A percentile compares a stretch with the other conserved stretches of the same genome.
phyloP scores from a whole-genome alignment of 106 monocot species.

The Xerophyta viscosa region DNA sequence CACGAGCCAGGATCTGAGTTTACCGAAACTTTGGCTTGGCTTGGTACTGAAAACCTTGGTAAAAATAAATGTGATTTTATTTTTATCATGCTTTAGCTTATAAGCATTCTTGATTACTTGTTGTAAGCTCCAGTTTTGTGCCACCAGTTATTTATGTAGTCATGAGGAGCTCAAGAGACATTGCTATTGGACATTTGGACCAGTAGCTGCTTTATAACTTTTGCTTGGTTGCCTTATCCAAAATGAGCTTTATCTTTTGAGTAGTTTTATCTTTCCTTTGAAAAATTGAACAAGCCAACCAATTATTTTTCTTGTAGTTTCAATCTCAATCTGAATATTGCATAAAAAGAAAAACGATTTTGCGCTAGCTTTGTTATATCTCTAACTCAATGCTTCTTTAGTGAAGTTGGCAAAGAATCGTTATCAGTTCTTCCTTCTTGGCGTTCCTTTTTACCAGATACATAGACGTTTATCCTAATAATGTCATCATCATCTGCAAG shows the following conservation, averaged over 20 bases:
- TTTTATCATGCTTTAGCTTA: background rate
- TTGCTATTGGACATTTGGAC: conserved; percentile 68
- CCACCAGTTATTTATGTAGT: conserved; percentile 49
- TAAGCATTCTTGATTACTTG: background rate
- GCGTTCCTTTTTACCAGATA: conserved; percentile 58
- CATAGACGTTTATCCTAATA: too few relatives aligned
- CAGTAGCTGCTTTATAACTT: conserved; percentile 56
- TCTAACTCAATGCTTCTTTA: conserved; percentile 12
- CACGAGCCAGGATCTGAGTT: too few relatives aligned
- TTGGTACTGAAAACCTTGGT: too few relatives aligned
- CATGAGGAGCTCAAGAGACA: conserved; percentile 70
- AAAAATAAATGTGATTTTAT: too few relatives aligned
- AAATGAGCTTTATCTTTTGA: conserved; percentile 32
- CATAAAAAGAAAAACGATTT: too few relatives aligned
- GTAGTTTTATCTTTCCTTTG: too few relatives aligned
- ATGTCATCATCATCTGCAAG: too few relatives aligned
- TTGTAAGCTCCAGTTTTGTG: conserved; percentile 56
- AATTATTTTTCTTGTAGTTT: too few relatives aligned
- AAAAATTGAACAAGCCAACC: too few relatives aligned
- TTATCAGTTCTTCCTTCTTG: conserved; percentile 47
- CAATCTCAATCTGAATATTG: background rate
- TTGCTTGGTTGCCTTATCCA: conserved; percentile 43
- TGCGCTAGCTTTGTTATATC: background rate
- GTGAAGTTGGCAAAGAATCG: conserved; percentile 81
- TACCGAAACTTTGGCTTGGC: too few relatives aligned